Percentiles rank a stretch among this genome's conserved stretches.
These are phyloP conservation scores for Chalciporus pseudorubinellus DNA, from an alignment of 768 basidiomycete genomes.

Conservation along the genomic window DNA sequence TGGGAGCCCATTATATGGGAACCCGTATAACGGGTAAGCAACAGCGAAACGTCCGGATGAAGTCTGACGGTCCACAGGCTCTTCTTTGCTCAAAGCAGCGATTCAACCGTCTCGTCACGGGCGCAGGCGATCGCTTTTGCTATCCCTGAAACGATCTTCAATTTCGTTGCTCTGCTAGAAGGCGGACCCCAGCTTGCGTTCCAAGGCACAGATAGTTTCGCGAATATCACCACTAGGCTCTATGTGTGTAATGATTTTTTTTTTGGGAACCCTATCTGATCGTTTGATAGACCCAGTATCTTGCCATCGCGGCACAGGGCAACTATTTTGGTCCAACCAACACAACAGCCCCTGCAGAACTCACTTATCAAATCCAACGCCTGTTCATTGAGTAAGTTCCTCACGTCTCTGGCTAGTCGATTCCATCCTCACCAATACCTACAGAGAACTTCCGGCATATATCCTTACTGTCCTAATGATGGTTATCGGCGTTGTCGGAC, in stretches of 20 bases:
- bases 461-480: slow-evolving; percentile 50
- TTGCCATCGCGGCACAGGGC: slow-evolving; percentile 53
- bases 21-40: slow-evolving; percentile 58
- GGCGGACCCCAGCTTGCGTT: slow-evolving; percentile 47
- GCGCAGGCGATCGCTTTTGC: slow-evolving; percentile 46
- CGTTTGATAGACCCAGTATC: slow-evolving; percentile 50
- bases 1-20: slow-evolving; percentile 41
- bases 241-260: slow-evolving; percentile 19
- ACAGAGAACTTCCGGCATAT: slow-evolving; percentile 53
- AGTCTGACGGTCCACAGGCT: slow-evolving; percentile 33
- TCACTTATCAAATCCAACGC: slow-evolving; percentile 45
- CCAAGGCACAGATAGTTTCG: slow-evolving; percentile 47
- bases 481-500: slow-evolving; percentile 44
- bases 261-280: background rate
- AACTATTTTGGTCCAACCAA: slow-evolving; percentile 55
- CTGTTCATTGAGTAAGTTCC: slow-evolving; percentile 61
- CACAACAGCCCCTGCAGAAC: slow-evolving; percentile 35
- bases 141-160: slow-evolving; percentile 61
- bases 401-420: too few species aligned
- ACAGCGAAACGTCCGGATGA: background rate
- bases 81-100: slow-evolving; percentile 34
- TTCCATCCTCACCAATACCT: too few species aligned
- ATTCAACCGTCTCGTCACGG: slow-evolving; percentile 52
- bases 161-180: slow-evolving; percentile 42
- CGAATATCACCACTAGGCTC: slow-evolving; percentile 46